Conservation (phyloP, 345 rosid species). For the Schrenkiella parvula region DNA sequence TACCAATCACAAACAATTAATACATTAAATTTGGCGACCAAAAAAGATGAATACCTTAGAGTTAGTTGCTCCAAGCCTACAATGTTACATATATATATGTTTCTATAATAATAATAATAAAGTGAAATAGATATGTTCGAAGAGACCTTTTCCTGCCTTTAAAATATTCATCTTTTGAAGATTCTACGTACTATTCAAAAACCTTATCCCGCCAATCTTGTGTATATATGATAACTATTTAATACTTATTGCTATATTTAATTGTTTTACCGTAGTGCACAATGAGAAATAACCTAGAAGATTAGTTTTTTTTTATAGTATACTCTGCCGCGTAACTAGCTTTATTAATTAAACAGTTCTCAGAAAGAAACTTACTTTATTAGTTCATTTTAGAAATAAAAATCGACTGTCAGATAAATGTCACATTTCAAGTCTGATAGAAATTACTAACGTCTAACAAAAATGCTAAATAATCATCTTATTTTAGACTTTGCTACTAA, state of each 20-base stretch:
- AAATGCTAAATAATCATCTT: background rate
- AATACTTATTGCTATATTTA: background rate
- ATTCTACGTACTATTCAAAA: constrained; percentile 20
- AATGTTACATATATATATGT: background rate
- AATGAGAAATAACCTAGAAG: background rate
- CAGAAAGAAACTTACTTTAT: too few relatives aligned
- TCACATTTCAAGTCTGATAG: too few relatives aligned
- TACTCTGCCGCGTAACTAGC: too few relatives aligned
- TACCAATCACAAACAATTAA: background rate
- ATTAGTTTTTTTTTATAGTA: too few relatives aligned
- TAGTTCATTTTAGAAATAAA: too few relatives aligned
- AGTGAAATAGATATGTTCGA: constrained; percentile 8
- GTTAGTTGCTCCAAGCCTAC: background rate
- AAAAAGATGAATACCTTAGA: background rate
- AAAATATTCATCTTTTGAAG: constrained; percentile 1
- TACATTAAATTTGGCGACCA: background rate
- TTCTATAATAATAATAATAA: background rate
- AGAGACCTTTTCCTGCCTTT: constrained; percentile 6
- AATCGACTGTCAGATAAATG: too few relatives aligned
- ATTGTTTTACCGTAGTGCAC: background rate
- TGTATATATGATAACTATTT: background rate
- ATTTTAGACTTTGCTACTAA: background rate
- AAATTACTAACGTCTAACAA: background rate
- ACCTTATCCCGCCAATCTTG: constrained; percentile 18
- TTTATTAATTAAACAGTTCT: too few relatives aligned